These are phyloP conservation scores for Naganishia vaughanmartiniae DNA, from an alignment of 768 basidiomycete genomes.

Conservation along the genomic window DNA sequence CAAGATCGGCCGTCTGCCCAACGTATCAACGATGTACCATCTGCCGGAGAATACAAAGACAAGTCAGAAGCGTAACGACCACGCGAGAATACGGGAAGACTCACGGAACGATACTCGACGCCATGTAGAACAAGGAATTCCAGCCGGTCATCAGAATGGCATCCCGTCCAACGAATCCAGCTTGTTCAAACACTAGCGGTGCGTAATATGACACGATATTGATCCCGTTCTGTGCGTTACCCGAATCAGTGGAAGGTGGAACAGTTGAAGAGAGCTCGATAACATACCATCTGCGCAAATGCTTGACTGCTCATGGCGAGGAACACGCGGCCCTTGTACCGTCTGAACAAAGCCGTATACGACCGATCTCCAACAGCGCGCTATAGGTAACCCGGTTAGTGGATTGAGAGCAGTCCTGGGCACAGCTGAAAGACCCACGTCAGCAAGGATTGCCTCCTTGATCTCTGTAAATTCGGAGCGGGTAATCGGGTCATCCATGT, in stretches of 20 bases:
- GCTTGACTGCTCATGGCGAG: slow-evolving; percentile 94
- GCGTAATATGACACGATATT: slow-evolving; percentile 57
- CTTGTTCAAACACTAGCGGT: slow-evolving; percentile 72
- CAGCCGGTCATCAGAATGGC: slow-evolving; percentile 95
- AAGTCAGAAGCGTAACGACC: background rate
- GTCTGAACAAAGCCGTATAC: slow-evolving; percentile 79
- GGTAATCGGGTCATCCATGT: slow-evolving; percentile 66
- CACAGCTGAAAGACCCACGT: background rate
- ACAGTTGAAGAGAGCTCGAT: background rate
- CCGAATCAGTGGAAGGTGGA: background rate
- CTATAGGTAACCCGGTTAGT: background rate
- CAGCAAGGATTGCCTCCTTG: slow-evolving; percentile 57
- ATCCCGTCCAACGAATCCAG: slow-evolving; percentile 86
- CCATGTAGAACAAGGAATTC: slow-evolving; percentile 63
- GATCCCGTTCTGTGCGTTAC: slow-evolving; percentile 76
- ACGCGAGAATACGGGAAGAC: slow-evolving; percentile 43
- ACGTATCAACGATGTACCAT: slow-evolving; percentile 90
- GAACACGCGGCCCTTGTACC: slow-evolving; percentile 80
- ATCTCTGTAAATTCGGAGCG: slow-evolving; percentile 85
- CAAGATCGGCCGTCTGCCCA: slow-evolving; percentile 82
- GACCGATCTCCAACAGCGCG: slow-evolving; percentile 66
- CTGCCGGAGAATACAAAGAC: slow-evolving; percentile 53
- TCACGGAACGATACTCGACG: slow-evolving; percentile 78
- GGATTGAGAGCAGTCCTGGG: background rate
- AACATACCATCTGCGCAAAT: slow-evolving; percentile 83